Conservation (phyloP, 148 eudicot species). For the Dianthus caryophyllus region DNA sequence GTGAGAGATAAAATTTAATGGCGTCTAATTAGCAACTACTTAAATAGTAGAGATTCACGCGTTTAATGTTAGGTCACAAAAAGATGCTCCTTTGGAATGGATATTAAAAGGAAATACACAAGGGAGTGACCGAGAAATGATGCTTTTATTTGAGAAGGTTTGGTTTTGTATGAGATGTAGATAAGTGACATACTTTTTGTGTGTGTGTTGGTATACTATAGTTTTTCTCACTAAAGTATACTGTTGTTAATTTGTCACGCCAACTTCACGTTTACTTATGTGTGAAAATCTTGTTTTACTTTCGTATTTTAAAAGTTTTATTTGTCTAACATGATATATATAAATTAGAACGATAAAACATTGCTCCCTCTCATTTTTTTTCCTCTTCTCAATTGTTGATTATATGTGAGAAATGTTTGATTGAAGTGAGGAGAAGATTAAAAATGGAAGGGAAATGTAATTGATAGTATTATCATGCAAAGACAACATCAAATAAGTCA, state of each 20-base stretch:
- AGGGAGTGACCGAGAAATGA: constrained; percentile 23
- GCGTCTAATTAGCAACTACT: constrained; percentile 13
- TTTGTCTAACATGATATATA: not conserved
- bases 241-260: constrained; percentile 18
- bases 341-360: too few species aligned
- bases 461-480: too few species aligned
- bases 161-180: constrained; percentile 28
- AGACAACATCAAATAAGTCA: too few species aligned
- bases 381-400: too few species aligned
- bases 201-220: constrained; percentile 21
- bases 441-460: too few species aligned
- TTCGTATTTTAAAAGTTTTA: too few species aligned
- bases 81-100: constrained; percentile 26
- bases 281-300: too few species aligned
- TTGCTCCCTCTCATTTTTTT: too few species aligned
- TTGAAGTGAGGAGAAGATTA: too few species aligned
- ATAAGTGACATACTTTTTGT: constrained; percentile 34
- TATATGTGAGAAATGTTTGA: too few species aligned
- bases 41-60: constrained; percentile 40
- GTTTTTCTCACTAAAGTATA: not conserved
- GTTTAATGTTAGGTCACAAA: constrained; percentile 33
- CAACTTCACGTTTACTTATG: constrained; percentile 8
- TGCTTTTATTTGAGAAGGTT: constrained; percentile 15
- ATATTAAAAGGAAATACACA: constrained; percentile 16
- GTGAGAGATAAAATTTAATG: constrained; percentile 7